Base-by-base conservation (phyloP, 2,329 filamentous ascomycete species). In the Trichoderma brevicompactum region DNA sequence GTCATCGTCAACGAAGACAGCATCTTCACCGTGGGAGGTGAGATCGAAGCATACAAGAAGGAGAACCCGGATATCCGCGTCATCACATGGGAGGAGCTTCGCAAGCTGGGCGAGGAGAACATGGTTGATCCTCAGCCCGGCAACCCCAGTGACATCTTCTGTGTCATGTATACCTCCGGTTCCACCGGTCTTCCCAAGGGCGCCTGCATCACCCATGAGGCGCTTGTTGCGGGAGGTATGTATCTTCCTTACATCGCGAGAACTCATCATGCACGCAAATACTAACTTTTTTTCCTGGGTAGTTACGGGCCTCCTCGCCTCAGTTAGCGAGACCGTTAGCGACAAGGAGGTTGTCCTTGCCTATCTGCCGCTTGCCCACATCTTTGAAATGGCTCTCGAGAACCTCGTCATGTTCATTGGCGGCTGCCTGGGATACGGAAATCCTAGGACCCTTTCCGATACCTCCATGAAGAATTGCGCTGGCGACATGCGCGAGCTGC, bases 341-440 rank as follows among this genome's bases (percentile, higher is more conserved):
- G 88, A 90, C 65, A 87, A 85, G 52, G 95, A 99, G 71, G 85
- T 86, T 52, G 83, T 98, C 49, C 85, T 99, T 52, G 92, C 94
- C 23, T 99, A 98, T 78, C 87, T 99, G 13, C 95, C 95, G 1
- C 88, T 96, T 61, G 94, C 95, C 2, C 95, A 99, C 76, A 98
- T 98, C 73, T 88, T 99, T 72, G 95, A 99, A 78, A 95, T 97
- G 78, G 91, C 94, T 66, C 92, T 99, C 70, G 95, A 99, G 80
- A 97, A 96, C 76, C 83, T 94, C 7, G 92, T 91, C 66, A 79
- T 99, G 67, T 95, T 89, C 79, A 92, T 94, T 83, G 95, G 95
- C 71, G 94, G 90, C 71, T 94, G 91, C 38, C 89, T 99, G 81
- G 95, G 95, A 65, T 98, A 98, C 77, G 95, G 94, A 67, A 94